Evolutionary conservation across 2,329 filamentous ascomycete species (phyloP).

Genomic region (Thelonectria discophora): DNA sequence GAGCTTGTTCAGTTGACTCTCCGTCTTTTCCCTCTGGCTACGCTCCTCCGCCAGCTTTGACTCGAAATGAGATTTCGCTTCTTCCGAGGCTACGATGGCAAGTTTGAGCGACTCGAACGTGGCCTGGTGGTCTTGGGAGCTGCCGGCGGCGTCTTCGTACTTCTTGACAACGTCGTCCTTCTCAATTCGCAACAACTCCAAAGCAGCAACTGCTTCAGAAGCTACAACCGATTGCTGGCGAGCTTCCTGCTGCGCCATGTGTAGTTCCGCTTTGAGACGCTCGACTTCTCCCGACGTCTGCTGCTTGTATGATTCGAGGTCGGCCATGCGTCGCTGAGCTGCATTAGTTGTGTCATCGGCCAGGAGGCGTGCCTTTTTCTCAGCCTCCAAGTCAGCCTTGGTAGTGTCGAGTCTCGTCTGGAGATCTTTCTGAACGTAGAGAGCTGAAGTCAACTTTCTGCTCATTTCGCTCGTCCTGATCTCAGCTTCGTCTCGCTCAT

Average conservation of each 20-base stretch:
- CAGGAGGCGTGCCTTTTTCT: slow-evolving; percentile 80
- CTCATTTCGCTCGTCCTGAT: slow-evolving; percentile 73
- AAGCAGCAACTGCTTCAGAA: slow-evolving; percentile 77
- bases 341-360: slow-evolving; percentile 89
- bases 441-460: slow-evolving; percentile 81
- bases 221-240: slow-evolving; percentile 83
- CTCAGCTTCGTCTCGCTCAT: slow-evolving; percentile 67
- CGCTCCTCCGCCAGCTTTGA: slow-evolving; percentile 86
- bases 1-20: slow-evolving; percentile 78
- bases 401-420: slow-evolving; percentile 77
- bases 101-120: slow-evolving; percentile 79
- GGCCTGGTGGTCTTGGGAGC: slow-evolving; percentile 72
- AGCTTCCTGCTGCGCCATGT: slow-evolving; percentile 78
- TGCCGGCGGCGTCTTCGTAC: slow-evolving; percentile 72
- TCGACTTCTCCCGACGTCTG: slow-evolving; percentile 87
- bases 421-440: slow-evolving; percentile 83
- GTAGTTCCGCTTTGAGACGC: slow-evolving; percentile 83
- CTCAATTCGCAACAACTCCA: slow-evolving; percentile 83
- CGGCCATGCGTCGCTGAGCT: slow-evolving; percentile 81
- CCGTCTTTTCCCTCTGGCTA: slow-evolving; percentile 75
- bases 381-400: slow-evolving; percentile 77
- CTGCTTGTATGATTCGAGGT: slow-evolving; percentile 85
- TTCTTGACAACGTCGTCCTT: slow-evolving; percentile 79
- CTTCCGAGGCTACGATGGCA: slow-evolving; percentile 80
- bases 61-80: slow-evolving; percentile 80